Evolutionary conservation across 495 filamentous ascomycete genomes (phyloP), one percentile per base, ranked within the genome.

Genomic region (Neurospora hispaniola): DNA sequence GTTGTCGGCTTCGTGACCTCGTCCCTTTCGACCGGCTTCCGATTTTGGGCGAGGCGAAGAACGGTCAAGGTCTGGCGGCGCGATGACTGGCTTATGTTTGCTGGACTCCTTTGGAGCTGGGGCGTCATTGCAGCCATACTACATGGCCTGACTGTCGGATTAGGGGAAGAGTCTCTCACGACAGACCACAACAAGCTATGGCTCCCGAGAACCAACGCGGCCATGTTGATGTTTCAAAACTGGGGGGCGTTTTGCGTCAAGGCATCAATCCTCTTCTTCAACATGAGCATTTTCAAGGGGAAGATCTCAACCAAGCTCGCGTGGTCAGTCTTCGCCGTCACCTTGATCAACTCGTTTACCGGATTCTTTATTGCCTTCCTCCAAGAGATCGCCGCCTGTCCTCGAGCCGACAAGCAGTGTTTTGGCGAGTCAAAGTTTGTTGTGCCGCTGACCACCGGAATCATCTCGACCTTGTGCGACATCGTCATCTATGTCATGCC

Each of bases 401-500:
- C 54, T 0, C 23, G 27, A 35, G 70, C 46, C 16, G 73, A 76
- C 42, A 70, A 71, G 69, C 39, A 9, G 7, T 76, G 75, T 14
- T 31, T 73, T 18, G 9, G 20, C 11, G 42, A 73, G 41, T 39
- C 59, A 2, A 41, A 74, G 20, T 69, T 66, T 6, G 71, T 44
- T 5, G 73, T 76, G 10, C 73, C 71, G 1, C 69, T 76, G 12
- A 70, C 75, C 6, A 73, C 62, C 1, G 69, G 44, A 2, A 70
- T 76, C 8, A 12, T 73, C 5, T 71, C 71, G 0, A 73, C 54
- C 0, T 39, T 71, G 0, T 73, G 75, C 6, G 75, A 76, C 23
- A 69, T 76, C 4, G 31, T 74, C 35, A 76, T 76, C 39, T 72
- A 74, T 3, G 4, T 54, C 16, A 76, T 76, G 75, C 75, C 75